A percentile compares a stretch with the other conserved stretches of the same genome.
These are phyloP conservation scores for Paxillus ammoniavirescens DNA, from an alignment of 768 basidiomycete genomes.

Conservation along the genomic window DNA sequence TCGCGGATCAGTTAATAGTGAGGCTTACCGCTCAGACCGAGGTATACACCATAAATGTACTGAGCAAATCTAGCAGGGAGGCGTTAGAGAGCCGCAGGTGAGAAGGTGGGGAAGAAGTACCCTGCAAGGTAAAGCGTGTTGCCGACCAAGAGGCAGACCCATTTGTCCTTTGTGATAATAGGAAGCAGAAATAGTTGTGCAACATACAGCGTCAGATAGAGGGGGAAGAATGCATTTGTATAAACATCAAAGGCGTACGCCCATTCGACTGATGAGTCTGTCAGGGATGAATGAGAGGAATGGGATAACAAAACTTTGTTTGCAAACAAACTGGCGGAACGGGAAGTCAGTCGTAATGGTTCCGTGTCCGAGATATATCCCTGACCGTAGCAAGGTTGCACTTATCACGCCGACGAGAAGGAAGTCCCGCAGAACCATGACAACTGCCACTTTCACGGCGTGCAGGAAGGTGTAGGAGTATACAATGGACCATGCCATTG, in stretches of 20 bases:
- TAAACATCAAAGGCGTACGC: conserved; percentile 97
- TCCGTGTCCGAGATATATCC: not conserved
- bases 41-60: conserved; percentile 89
- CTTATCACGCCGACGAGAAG: conserved; percentile 72
- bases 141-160: conserved; percentile 93
- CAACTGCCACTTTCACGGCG: conserved; percentile 61
- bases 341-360: conserved; percentile 13
- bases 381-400: conserved; percentile 75
- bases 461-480: conserved; percentile 63
- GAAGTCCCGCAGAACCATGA: conserved; percentile 91
- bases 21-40: conserved; percentile 72
- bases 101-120: conserved; percentile 40
- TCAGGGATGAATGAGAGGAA: conserved; percentile 66
- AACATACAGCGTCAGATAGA: conserved; percentile 87
- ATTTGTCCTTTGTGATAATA: conserved; percentile 78
- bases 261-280: conserved; percentile 82
- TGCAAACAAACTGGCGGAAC: conserved; percentile 54
- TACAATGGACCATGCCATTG: conserved; percentile 82
- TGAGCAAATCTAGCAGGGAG: conserved; percentile 65
- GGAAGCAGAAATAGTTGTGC: conserved; percentile 86
- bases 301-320: conserved; percentile 71
- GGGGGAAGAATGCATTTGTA: conserved; percentile 94
- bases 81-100: conserved; percentile 5
- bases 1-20: conserved; percentile 6
- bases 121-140: conserved; percentile 79